Evolutionary conservation across 768 basidiomycete species (phyloP).

Genomic region (Boletus insuetus): DNA sequence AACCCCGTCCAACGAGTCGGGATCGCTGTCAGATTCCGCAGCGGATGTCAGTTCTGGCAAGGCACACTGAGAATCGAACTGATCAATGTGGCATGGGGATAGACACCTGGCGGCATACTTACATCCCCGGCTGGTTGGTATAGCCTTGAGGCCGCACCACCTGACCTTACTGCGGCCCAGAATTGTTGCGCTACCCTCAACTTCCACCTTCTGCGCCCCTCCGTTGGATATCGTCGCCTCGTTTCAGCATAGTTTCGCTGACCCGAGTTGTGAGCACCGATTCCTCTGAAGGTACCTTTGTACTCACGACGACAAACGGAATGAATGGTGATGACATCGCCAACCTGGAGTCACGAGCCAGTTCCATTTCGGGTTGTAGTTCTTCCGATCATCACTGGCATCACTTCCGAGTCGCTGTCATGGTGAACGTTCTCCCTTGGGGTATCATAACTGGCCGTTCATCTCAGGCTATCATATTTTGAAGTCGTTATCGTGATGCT

Average conservation of each 20-base stretch:
- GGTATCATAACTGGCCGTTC: neutral
- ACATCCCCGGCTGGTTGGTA: neutral
- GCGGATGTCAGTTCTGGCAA: constrained; percentile 13
- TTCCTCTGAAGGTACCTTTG: neutral
- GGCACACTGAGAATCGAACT: constrained; percentile 13
- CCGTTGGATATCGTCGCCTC: constrained; percentile 45
- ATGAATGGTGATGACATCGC: constrained; percentile 22
- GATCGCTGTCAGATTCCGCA: constrained; percentile 37
- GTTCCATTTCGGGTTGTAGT: neutral
- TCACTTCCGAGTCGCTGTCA: neutral
- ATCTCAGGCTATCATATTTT: neutral
- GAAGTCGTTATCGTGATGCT: no score
- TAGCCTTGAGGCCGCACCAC: constrained; percentile 10
- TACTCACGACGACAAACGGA: constrained; percentile 22
- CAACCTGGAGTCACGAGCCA: neutral
- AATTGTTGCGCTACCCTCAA: constrained; percentile 50
- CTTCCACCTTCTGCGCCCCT: constrained; percentile 57
- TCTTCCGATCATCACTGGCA: no score
- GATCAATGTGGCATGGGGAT: neutral
- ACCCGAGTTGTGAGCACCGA: constrained; percentile 5
- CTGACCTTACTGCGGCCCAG: constrained; percentile 37
- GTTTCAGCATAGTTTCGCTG: constrained; percentile 43
- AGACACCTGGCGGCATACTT: neutral
- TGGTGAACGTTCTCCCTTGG: neutral
- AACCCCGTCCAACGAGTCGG: constrained; percentile 53